Base-by-base conservation (phyloP, 768 basidiomycete species). In the Paxillus ammoniavirescens region DNA sequence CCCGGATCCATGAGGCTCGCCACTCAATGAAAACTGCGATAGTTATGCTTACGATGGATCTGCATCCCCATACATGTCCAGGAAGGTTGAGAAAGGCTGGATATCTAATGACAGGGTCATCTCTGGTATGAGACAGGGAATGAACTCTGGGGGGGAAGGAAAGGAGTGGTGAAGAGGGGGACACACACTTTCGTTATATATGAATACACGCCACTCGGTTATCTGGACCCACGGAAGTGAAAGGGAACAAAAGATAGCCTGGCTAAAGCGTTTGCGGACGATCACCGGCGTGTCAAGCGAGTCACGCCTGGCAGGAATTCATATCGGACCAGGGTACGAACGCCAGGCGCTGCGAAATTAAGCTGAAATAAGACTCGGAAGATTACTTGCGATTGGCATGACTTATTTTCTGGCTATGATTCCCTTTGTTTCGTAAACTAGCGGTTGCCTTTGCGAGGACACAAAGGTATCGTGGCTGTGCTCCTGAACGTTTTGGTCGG, bases 91-190 rank as follows among this genome's bases (percentile, higher is more conserved):
- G 50, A 77, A 74, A 0, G 90, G 86, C 30, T 81, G 70, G 55
- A 93, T 86, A 49, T 79, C 72, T 53, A 93, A 65, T 46, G 81
- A 75, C 61, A 91, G 72, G 38, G 87, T 77, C 89, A 91, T 92
- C 61, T 57, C 55, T 42, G n/a, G n/a, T 61, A 64, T 9, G 45
- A 58, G 51, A 52, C 36, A 57, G 58, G 52, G 59, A 49, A 55
- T 54, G 46, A 28, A 21, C 10, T 46, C 47, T 57, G 12, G 49
- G 44, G 44, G 52, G 46, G 53, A 54, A 33, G 50, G 52, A 50
- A 33, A 50, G 53, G 62, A 53, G 51, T 28, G 52, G 56, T 47
- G 56, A 51, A 61, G 55, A 49, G 38, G 47, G 18, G 48, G 23
- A 21, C 38, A 41, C 14, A 37, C 15, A 9, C n/a, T 48, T 41